Evolutionary conservation across 495 filamentous ascomycete genomes (phyloP).

Genomic region (Daldinia vernicosa): DNA sequence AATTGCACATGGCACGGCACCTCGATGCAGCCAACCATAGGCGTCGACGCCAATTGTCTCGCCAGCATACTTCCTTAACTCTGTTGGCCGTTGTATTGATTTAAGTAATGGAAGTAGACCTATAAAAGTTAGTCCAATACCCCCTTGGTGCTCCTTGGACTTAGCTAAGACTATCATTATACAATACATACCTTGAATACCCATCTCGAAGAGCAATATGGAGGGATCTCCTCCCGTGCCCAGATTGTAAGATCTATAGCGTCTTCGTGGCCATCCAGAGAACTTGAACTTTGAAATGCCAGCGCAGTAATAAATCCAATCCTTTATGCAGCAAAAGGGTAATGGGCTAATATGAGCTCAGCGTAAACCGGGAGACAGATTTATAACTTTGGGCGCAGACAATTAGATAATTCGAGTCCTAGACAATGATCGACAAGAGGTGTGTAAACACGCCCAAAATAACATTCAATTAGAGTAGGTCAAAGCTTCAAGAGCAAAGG

Average conservation of each 20-base stretch:
- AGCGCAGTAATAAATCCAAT: neutral
- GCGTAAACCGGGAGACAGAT: neutral
- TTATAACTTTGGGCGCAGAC: neutral
- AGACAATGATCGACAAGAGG: neutral
- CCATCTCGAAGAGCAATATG: slow-evolving; percentile 62
- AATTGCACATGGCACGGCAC: slow-evolving; percentile 87
- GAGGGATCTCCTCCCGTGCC: slow-evolving; percentile 39
- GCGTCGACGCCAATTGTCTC: slow-evolving; percentile 93
- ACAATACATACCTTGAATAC: slow-evolving; percentile 69
- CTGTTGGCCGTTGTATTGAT: slow-evolving; percentile 89
- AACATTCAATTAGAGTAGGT: neutral
- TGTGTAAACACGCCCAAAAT: slow-evolving; percentile 30
- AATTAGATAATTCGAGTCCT: neutral
- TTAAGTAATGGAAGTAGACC: slow-evolving; percentile 92
- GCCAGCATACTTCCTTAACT: slow-evolving; percentile 86
- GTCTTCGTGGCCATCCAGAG: slow-evolving; percentile 18
- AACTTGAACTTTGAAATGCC: neutral
- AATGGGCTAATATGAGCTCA: neutral
- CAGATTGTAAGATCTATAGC: slow-evolving; percentile 3
- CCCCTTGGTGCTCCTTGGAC: neutral
- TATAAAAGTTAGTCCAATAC: slow-evolving; percentile 32
- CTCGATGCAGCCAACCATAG: slow-evolving; percentile 98
- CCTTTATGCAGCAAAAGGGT: neutral
- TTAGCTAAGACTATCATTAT: neutral
- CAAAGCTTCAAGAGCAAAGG: neutral